Percentiles rank a stretch among this genome's conserved stretches.
These are phyloP conservation scores for Tylopilus cervinicoccineus DNA, from an alignment of 768 basidiomycete genomes.

Conservation along the genomic window DNA sequence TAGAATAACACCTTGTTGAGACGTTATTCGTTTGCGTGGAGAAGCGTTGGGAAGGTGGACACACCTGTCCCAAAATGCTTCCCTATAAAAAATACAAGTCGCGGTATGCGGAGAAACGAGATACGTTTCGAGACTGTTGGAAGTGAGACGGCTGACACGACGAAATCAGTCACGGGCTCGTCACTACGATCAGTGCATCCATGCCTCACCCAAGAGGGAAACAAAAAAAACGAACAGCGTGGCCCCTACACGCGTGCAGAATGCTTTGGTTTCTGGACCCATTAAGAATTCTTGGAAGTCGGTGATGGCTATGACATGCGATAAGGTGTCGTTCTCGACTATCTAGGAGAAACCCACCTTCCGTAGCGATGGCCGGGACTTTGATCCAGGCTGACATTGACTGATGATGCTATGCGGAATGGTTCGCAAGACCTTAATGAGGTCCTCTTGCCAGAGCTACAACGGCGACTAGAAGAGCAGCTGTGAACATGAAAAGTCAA, in stretches of 20 bases:
- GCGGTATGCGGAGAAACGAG: conserved; percentile 56
- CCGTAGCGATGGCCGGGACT: neutral
- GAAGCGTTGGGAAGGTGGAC: neutral
- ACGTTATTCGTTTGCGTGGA: neutral
- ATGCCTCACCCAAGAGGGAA: conserved; percentile 60
- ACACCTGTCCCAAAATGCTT: conserved; percentile 82
- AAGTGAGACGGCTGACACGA: conserved; percentile 59
- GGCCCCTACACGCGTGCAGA: conserved; percentile 10
- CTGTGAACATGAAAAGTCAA: no score
- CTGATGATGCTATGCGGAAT: neutral
- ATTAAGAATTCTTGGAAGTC: neutral
- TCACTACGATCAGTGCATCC: neutral
- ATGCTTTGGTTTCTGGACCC: neutral
- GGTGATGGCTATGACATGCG: neutral
- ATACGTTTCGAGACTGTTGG: conserved; percentile 58
- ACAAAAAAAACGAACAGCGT: conserved; percentile 48
- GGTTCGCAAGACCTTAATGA: neutral
- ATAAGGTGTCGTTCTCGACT: neutral
- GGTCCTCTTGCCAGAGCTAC: neutral
- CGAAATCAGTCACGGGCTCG: neutral
- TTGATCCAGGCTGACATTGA: neutral
- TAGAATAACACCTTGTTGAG: conserved; percentile 62
- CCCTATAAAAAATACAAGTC: conserved; percentile 73
- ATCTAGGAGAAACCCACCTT: neutral
- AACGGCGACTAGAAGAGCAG: neutral